Percentiles rank a stretch among this genome's conserved stretches.
phyloP scores from a whole-genome alignment of 179 eudicot species.

The Beta lomatogona region DNA sequence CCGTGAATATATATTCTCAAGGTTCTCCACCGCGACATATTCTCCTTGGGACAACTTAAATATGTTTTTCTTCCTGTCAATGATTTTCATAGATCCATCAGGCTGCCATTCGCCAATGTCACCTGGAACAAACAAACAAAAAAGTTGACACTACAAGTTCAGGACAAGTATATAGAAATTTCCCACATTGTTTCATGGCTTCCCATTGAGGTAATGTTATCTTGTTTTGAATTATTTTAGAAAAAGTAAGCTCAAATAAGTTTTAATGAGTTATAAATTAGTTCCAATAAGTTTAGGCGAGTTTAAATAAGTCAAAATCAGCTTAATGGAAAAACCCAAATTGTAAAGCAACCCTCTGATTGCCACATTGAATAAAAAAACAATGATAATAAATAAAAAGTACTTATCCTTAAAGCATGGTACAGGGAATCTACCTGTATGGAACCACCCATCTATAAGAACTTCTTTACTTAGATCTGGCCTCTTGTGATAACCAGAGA shows the following conservation, averaged over 20 bases:
- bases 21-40: constrained; percentile 88
- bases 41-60: constrained; percentile 98
- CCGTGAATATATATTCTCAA: constrained; percentile 69
- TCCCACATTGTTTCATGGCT: neutral
- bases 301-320: too few relatives aligned
- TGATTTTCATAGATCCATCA: constrained; percentile 84
- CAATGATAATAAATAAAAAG: neutral
- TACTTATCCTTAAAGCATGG: neutral
- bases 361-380: neutral
- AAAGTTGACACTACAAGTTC: neutral
- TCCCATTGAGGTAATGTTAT: too few relatives aligned
- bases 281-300: too few relatives aligned
- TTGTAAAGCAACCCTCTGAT: neutral
- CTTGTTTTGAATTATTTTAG: too few relatives aligned
- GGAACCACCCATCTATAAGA: constrained; percentile 90
- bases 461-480: constrained; percentile 70
- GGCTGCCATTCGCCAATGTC: constrained; percentile 99
- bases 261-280: too few relatives aligned
- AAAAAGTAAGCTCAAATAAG: too few relatives aligned
- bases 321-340: neutral
- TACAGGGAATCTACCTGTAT: constrained; percentile 59
- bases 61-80: constrained; percentile 95
- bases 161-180: neutral
- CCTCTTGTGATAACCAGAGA: constrained; percentile 92
- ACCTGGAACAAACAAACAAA: constrained; percentile 39